Conservation (phyloP, 1,139 yeast genomes). For the Eremothecium gossypii region DNA sequence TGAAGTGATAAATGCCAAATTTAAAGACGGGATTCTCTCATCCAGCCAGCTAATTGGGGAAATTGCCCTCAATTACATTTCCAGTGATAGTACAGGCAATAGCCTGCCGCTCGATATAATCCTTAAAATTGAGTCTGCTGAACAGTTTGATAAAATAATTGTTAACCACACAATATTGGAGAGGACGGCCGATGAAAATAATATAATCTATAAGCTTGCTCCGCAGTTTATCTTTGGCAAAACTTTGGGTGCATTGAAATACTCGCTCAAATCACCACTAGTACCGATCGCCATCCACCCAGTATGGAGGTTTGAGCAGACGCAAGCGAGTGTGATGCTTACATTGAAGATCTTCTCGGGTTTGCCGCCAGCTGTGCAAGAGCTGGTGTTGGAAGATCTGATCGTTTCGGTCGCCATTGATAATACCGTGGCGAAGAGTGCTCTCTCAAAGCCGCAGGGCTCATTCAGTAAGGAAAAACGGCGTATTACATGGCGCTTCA, state of each 20-base stretch:
- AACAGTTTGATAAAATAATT: conserved; percentile 30
- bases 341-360: conserved; percentile 39
- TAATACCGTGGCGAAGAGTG: conserved; percentile 47
- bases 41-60: conserved; percentile 68
- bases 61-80: conserved; percentile 58
- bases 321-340: conserved; percentile 77
- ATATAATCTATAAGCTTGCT: conserved; percentile 24
- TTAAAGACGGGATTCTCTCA: conserved; percentile 52
- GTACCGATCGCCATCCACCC: conserved; percentile 73
- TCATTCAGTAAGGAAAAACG: conserved; percentile 76
- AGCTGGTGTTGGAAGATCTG: conserved; percentile 47
- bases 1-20: conserved; percentile 68
- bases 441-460: conserved; percentile 85
- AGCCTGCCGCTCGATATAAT: conserved; percentile 31
- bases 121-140: conserved; percentile 27
- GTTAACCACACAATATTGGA: conserved; percentile 33
- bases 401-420: conserved; percentile 58
- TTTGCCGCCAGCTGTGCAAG: conserved; percentile 38
- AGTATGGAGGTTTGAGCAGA: conserved; percentile 79
- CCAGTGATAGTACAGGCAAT: conserved; percentile 23
- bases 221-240: conserved; percentile 38
- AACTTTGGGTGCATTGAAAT: conserved; percentile 69
- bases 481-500: conserved; percentile 77
- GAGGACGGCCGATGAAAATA: conserved; percentile 25
- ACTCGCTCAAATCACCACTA: conserved; percentile 41